Conservation (phyloP, 345 rosid species). For the Salix udensis region DNA sequence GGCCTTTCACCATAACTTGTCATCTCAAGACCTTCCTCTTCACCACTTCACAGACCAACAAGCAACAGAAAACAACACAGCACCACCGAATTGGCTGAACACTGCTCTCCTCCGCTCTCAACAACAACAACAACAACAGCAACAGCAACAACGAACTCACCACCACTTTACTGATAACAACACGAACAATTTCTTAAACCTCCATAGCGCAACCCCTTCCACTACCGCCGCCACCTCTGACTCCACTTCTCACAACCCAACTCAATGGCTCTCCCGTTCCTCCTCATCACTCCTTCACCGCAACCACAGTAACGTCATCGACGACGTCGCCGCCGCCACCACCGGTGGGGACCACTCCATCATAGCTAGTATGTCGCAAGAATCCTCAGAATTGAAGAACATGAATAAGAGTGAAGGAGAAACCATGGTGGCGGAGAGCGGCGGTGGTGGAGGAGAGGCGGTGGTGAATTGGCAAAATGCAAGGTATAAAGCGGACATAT, state of each 20-base stretch:
- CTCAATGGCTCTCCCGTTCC: conserved; percentile 72
- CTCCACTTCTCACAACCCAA: conserved; percentile 37
- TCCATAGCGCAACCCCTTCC: conserved; percentile 58
- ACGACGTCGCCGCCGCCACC: conserved; percentile 39
- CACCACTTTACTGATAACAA: conserved; percentile 37
- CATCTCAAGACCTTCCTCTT: conserved; percentile 67
- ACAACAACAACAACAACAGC: conserved; percentile 21
- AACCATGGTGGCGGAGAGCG: conserved; percentile 31
- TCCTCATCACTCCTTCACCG: conserved; percentile 50
- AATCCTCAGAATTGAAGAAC: conserved; percentile 42
- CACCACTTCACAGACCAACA: conserved; percentile 67
- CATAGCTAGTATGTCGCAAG: conserved; percentile 41
- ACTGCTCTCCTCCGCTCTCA: conserved; percentile 70
- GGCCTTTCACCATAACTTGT: conserved; percentile 82
- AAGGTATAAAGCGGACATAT: conserved; percentile 76
- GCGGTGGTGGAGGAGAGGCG: conserved; percentile 39
- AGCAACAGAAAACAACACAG: conserved; percentile 32
- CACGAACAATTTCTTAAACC: conserved; percentile 69
- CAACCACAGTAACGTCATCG: conserved; percentile 52
- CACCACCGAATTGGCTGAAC: conserved; percentile 88
- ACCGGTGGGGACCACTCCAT: conserved; percentile 33
- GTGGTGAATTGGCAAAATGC: conserved; percentile 83
- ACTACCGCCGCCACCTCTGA: conserved; percentile 39
- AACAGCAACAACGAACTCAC: conserved; percentile 17
- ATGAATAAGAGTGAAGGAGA: conserved; percentile 38